Evolutionary conservation across 331 rosid genomes (phyloP).

Genomic region (Acacia pycnantha): DNA sequence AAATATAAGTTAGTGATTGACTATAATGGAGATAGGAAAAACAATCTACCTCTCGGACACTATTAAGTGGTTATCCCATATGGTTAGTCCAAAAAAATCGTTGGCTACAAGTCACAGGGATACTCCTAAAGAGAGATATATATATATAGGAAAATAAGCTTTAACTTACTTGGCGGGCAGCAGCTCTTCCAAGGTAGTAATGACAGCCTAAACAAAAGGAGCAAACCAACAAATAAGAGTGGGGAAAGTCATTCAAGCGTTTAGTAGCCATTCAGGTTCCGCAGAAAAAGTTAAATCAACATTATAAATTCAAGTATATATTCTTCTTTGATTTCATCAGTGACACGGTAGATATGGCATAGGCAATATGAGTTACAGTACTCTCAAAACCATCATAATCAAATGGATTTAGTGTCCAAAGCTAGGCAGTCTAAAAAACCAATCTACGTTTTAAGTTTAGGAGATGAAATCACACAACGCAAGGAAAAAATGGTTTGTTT

Average conservation of each 20-base stretch:
- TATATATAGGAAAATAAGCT: conserved; percentile 12
- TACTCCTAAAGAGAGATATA: background rate
- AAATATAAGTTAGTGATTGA: background rate
- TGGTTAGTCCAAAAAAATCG: background rate
- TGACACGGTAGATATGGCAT: background rate
- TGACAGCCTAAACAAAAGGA: conserved; percentile 35
- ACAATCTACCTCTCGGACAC: background rate
- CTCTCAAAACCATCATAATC: background rate
- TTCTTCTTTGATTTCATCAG: background rate
- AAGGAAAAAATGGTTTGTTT: background rate
- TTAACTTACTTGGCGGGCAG: conserved; percentile 42
- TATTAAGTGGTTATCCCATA: background rate
- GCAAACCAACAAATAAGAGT: conserved; percentile 16
- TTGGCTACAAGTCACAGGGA: background rate
- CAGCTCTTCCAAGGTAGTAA: conserved; percentile 14
- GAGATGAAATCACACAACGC: background rate
- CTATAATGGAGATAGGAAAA: background rate
- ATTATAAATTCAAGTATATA: background rate
- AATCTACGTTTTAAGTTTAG: background rate
- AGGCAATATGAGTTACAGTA: background rate
- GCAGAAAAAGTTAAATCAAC: background rate
- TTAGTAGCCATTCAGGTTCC: conserved; percentile 9
- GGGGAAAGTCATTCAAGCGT: conserved; percentile 14
- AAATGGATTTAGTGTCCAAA: background rate
- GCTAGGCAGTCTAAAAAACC: background rate